Evolutionary conservation across 176 grass and related monocot genomes (phyloP), one percentile per base, ranked within the genome.

Genomic region (Ananas comosus): DNA sequence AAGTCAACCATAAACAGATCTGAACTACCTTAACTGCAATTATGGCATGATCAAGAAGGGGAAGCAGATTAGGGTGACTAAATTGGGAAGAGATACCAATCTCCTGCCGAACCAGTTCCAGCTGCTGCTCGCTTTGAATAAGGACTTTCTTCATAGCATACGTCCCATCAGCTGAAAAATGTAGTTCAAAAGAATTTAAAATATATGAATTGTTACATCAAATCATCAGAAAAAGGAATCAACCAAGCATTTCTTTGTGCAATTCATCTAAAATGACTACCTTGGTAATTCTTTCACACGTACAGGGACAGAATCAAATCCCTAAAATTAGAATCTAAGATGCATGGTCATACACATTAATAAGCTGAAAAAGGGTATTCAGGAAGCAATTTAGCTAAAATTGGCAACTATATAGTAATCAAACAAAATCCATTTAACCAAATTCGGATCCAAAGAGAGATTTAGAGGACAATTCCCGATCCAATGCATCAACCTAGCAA

Each of bases 21-120:
- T 25, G 64, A 64, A 73, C 53, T 80, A 88, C 91, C 91, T 96
- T 96, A 24, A 91, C 68, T n/a, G 85, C 65, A 83, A 96, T 85
- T 71, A 96, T 88, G 19, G 85, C 80, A 53, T 96, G 83, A 70
- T 96, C 91, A 51, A 96, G 76, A 77, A 96, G 87, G 24, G 91
- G 91, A 83, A 96, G 91, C 64, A 96, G 72, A 91, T 96, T 96
- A 72, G 91, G 82, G 81, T 96, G 91, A 61, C 80, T 91, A 73
- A 96, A 96, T n/a, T 83, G 87, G 51, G 85, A 81, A 12, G 91
- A 96, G 59, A 96, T 82, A 68, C 10, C 56, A 66, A 96, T 96
- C 79, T 96, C 91, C 64, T 96, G 85, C 49, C 70, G 69, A 73
- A 96, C 91, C 70, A 91, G 78, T 64, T 91, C 85, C 42, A 96